These are phyloP conservation scores for Discostella stelligera DNA, from an alignment of 352 stramenopile species.

Conservation along the genomic window DNA sequence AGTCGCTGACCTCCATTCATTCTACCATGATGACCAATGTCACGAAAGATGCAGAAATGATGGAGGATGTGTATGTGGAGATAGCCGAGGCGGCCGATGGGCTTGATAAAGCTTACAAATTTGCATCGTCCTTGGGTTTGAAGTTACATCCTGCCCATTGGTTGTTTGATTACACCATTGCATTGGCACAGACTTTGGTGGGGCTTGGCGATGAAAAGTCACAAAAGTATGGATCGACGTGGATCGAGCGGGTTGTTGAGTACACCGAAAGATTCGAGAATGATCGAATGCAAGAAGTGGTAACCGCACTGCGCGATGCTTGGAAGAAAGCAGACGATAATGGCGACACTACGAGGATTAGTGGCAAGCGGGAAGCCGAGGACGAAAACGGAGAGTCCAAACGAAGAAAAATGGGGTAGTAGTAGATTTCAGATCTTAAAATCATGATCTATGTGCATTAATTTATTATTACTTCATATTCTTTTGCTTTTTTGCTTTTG, in stretches of 20 bases:
- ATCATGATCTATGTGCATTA: not conserved
- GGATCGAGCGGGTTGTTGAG: slow-evolving; percentile 61
- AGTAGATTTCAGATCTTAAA: not conserved
- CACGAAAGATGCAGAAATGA: slow-evolving; percentile 48
- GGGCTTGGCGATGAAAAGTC: slow-evolving; percentile 73
- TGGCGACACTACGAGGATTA: not conserved
- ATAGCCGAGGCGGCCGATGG: slow-evolving; percentile 75
- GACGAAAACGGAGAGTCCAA: slow-evolving; percentile 20
- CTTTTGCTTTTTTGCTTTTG: slow-evolving; percentile 38
- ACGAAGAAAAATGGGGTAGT: slow-evolving; percentile 22
- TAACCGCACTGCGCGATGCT: slow-evolving; percentile 52
- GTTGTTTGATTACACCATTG: slow-evolving; percentile 70
- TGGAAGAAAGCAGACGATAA: slow-evolving; percentile 24
- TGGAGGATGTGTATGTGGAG: slow-evolving; percentile 45
- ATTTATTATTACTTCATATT: slow-evolving; percentile 36
- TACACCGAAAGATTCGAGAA: slow-evolving; percentile 66
- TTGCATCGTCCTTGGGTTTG: slow-evolving; percentile 58
- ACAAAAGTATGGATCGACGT: slow-evolving; percentile 73
- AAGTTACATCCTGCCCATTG: slow-evolving; percentile 64
- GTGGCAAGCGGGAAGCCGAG: slow-evolving; percentile 1
- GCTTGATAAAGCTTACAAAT: slow-evolving; percentile 58
- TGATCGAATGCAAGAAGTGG: slow-evolving; percentile 65
- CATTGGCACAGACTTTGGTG: slow-evolving; percentile 65
- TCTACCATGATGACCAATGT: slow-evolving; percentile 34
- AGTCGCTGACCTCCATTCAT: slow-evolving; percentile 43